A percentile compares a stretch with the other conserved stretches of the same genome.
Evolutionary conservation across 2,329 filamentous ascomycete genomes (phyloP).

Genomic region (Byssothecium circinans): DNA sequence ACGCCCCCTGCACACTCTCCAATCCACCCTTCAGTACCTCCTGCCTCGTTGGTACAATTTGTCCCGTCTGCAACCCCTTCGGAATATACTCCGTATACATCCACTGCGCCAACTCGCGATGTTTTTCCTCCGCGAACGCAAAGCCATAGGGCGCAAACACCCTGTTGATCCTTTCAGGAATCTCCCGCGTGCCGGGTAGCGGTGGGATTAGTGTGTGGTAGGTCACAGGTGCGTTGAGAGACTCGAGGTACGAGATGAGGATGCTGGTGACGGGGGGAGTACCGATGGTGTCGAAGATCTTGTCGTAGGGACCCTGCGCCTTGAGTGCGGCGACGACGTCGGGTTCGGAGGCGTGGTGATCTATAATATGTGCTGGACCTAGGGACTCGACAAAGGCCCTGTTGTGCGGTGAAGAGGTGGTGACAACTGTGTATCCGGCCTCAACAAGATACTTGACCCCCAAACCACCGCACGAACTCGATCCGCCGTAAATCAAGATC

Average conservation of each 20-base stretch:
- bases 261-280: constrained; percentile 12
- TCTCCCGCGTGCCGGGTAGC: constrained; percentile 2
- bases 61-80: constrained; percentile 12
- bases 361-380: constrained; percentile 28
- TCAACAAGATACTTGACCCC: constrained; percentile 29
- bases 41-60: constrained; percentile 15
- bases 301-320: constrained; percentile 28
- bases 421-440: constrained; percentile 38
- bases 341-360: constrained; percentile 23
- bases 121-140: constrained; percentile 11
- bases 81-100: constrained; percentile 20
- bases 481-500: constrained; percentile 41
- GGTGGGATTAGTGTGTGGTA: constrained; percentile 19
- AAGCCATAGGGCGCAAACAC: constrained; percentile 18
- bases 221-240: constrained; percentile 11
- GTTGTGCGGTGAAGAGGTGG: constrained; percentile 38
- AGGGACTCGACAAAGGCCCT: constrained; percentile 31
- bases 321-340: constrained; percentile 20
- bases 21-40: constrained; percentile 19
- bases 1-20: constrained; percentile 13
- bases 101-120: constrained; percentile 13
- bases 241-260: constrained; percentile 14
- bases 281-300: constrained; percentile 30
- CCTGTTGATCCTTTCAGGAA: constrained; percentile 15
- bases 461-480: constrained; percentile 30